Percentiles rank a stretch among this genome's conserved stretches.
These are phyloP conservation scores for Rhizopus sp. DNA, from an alignment of 371 early-diverging fungal species.

Conservation along the genomic window DNA sequence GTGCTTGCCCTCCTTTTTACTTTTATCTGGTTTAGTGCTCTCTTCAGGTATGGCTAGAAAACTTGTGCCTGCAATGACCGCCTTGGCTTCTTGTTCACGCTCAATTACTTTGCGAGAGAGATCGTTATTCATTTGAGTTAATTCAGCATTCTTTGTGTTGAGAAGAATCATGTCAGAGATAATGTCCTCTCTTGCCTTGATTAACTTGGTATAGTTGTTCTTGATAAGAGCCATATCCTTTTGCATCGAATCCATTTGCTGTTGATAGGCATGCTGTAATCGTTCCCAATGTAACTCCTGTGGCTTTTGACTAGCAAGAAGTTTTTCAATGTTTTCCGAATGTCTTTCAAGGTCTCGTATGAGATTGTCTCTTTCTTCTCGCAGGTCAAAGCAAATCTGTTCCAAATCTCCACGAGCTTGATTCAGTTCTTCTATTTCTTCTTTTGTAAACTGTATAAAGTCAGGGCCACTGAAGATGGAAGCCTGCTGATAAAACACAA, in stretches of 20 bases:
- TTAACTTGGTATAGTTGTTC: slow-evolving; percentile 18
- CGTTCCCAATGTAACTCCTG: slow-evolving; percentile 31
- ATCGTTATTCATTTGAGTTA: slow-evolving; percentile 59
- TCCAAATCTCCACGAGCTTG: slow-evolving; percentile 29
- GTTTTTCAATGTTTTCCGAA: slow-evolving; percentile 19
- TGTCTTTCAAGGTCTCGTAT: slow-evolving; percentile 24
- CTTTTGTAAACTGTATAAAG: slow-evolving; percentile 25
- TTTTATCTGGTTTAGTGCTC: slow-evolving; percentile 5
- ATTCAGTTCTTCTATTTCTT: slow-evolving; percentile 32
- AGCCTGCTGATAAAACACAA: slow-evolving; percentile 42
- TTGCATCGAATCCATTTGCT: slow-evolving; percentile 38
- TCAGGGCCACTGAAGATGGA: slow-evolving; percentile 12
- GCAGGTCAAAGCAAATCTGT: slow-evolving; percentile 30
- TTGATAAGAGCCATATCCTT: slow-evolving; percentile 28
- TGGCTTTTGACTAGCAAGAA: slow-evolving; percentile 20
- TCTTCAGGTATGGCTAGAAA: slow-evolving; percentile 13
- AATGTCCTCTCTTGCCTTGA: slow-evolving; percentile 38
- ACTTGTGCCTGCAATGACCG: slow-evolving; percentile 37
- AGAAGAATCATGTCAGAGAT: slow-evolving; percentile 59
- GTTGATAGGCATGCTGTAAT: slow-evolving; percentile 32
- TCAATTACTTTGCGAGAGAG: slow-evolving; percentile 52
- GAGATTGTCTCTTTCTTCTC: slow-evolving; percentile 29
- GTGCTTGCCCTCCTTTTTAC: slow-evolving; percentile 11
- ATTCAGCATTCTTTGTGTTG: slow-evolving; percentile 59
- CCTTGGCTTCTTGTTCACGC: slow-evolving; percentile 48